These are phyloP conservation scores for Camellia lanceoleosa DNA, from an alignment of 148 eudicot genomes.

Conservation along the genomic window DNA sequence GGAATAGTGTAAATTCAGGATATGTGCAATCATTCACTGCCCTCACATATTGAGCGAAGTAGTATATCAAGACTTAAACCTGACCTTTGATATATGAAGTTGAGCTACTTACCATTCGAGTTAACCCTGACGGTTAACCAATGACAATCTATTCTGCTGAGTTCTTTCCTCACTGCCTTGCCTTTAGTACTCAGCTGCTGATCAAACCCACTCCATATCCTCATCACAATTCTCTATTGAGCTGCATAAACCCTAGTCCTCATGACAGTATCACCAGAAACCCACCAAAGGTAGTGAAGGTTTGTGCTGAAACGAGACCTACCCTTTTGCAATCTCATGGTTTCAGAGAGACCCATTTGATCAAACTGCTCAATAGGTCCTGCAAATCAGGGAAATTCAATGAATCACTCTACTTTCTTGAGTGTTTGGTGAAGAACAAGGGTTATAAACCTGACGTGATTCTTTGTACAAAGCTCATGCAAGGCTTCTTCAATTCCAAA, in stretches of 20 bases:
- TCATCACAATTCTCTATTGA: slow-evolving; percentile 21
- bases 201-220: slow-evolving; percentile 23
- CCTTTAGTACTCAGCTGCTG: slow-evolving; percentile 18
- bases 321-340: slow-evolving; percentile 30
- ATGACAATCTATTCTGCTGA: slow-evolving; percentile 40
- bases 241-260: slow-evolving; percentile 26
- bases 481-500: slow-evolving; percentile 46
- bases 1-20: no score
- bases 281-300: slow-evolving; percentile 20
- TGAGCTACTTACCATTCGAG: no score
- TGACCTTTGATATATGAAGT: no score
- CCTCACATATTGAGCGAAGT: no score
- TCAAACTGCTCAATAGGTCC: slow-evolving; percentile 48
- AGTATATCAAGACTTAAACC: no score
- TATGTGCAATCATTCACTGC: no score
- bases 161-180: slow-evolving; percentile 29
- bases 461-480: slow-evolving; percentile 61
- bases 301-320: slow-evolving; percentile 23
- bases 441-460: slow-evolving; percentile 59
- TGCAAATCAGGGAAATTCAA: slow-evolving; percentile 48
- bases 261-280: slow-evolving; percentile 16
- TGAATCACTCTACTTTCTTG: slow-evolving; percentile 54
- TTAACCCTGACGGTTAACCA: not conserved
- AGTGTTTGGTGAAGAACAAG: slow-evolving; percentile 46
- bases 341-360: slow-evolving; percentile 45